Evolutionary conservation across 163 green algal species (phyloP).

Genomic region (Chlamydomonas reinhardtii): DNA sequence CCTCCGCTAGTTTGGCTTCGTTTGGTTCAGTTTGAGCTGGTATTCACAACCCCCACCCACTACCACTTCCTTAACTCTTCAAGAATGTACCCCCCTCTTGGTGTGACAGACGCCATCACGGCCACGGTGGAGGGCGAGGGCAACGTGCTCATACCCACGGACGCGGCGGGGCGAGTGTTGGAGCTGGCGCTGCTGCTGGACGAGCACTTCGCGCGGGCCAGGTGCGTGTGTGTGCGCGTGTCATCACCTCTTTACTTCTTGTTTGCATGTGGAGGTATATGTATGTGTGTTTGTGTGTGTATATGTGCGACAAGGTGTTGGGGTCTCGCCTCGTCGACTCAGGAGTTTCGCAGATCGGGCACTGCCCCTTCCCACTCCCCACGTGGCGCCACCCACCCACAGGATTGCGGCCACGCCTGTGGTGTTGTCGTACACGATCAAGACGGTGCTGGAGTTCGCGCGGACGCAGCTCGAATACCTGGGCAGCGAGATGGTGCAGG

Average conservation of each 20-base stretch:
- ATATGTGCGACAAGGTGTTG: too few species aligned
- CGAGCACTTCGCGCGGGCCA: constrained; percentile 68
- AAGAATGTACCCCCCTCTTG: too few species aligned
- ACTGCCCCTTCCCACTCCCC: too few species aligned
- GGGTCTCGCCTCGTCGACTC: too few species aligned
- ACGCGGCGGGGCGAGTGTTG: constrained; percentile 88
- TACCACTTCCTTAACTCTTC: too few species aligned
- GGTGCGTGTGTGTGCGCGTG: constrained; percentile 31
- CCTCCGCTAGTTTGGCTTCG: too few species aligned
- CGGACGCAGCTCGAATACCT: constrained; percentile 68
- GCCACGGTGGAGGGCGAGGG: constrained; percentile 81
- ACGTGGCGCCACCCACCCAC: not conserved
- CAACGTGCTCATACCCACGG: constrained; percentile 92
- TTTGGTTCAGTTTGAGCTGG: too few species aligned
- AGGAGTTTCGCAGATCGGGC: too few species aligned
- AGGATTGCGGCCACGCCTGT: constrained; percentile 79
- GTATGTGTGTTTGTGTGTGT: constrained; percentile 1
- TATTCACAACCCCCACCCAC: too few species aligned
- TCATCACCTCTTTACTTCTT: too few species aligned
- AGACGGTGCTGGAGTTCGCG: constrained; percentile 85
- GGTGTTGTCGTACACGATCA: constrained; percentile 75
- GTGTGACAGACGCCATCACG: constrained; percentile 76
- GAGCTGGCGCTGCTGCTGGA: constrained; percentile 94
- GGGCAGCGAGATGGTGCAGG: constrained; percentile 39
- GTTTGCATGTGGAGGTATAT: too few species aligned